Base-by-base conservation (phyloP, 1,284 basidiomycete genomes). In the Xerocomus minutiporus region DNA sequence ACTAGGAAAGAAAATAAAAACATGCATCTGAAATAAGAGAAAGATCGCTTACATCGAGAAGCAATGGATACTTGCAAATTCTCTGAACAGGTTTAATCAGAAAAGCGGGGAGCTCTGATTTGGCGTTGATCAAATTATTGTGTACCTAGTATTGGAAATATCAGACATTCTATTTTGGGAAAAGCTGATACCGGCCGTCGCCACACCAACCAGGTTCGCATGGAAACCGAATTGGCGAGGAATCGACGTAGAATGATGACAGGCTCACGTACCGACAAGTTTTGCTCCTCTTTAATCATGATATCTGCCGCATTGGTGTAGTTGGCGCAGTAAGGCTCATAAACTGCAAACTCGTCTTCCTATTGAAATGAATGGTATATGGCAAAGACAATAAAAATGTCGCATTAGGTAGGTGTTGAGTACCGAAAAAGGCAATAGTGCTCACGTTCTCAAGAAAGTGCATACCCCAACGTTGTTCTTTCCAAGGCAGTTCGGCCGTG, bases 271-370 rank as follows among this genome's bases (percentile, higher is more conserved):
- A 94, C 92, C 70, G 82, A 76, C 45, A 97, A 79, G 61, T 87
- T 88, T 62, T 87, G 83, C 70, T 92, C 91, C 66, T 93, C 88
- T 54, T 84, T 83, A 51, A 93, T 81, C 76, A 96, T 86, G 42
- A 95, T 80, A 51, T 93, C 86, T 67, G 89, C 83, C 46, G 93
- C 88, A 67, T 88, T 84, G 38, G 88, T 90, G 72, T 95, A 95
- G 73, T 99, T 98, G 43, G 93, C 93, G 71, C 96, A 99, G 71
- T 97, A 99, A 5, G 95, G 94, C 66, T 97, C 94, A 72, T 99
- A 99, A 36, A 93, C 91, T 45, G 84, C 81, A 67, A 97, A 97
- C 61, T 93, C 91, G 54, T 91, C 83, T 79, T 99, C 96, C 90
- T 94, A 77, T 74, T 68, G 29, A 35, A 8, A 40, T 32, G 28